Conservation (phyloP, 2,329 filamentous ascomycete species). For the Albophoma yamanashiensis region DNA sequence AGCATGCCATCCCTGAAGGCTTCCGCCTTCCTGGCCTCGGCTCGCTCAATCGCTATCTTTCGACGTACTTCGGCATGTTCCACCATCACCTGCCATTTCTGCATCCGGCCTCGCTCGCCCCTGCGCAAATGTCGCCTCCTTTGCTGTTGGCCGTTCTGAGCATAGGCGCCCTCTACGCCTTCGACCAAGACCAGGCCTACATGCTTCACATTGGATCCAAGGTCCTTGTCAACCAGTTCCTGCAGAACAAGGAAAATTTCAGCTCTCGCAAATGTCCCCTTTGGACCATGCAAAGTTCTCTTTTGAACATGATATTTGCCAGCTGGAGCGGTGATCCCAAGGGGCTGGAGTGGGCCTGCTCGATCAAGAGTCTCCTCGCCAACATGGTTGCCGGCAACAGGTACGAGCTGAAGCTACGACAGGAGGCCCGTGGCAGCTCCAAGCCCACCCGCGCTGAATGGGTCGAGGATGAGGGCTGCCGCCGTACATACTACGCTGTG, state of each 20-base stretch:
- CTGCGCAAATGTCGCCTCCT: constrained; percentile 68
- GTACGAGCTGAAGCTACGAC: constrained; percentile 89
- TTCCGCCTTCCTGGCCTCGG: constrained; percentile 77
- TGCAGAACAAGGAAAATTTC: constrained; percentile 98
- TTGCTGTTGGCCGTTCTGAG: constrained; percentile 83
- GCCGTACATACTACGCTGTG: constrained; percentile 94
- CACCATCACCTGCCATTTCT: constrained; percentile 95
- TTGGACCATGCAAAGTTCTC: constrained; percentile 95
- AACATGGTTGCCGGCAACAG: constrained; percentile 98
- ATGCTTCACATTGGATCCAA: constrained; percentile 97
- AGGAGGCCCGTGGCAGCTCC: constrained; percentile 70
- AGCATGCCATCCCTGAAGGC: constrained; percentile 74
- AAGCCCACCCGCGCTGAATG: constrained; percentile 77
- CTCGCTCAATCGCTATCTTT: constrained; percentile 82
- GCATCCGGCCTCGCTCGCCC: constrained; percentile 83
- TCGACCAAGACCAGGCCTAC: constrained; percentile 94
- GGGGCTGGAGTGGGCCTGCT: constrained; percentile 96
- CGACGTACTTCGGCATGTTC: constrained; percentile 94
- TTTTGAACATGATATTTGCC: constrained; percentile 97
- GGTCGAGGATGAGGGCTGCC: constrained; percentile 94
- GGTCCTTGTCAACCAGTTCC: constrained; percentile 89
- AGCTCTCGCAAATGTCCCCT: constrained; percentile 94
- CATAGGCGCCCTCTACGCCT: constrained; percentile 91
- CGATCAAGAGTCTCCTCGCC: constrained; percentile 93
- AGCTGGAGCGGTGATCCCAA: constrained; percentile 99